Evolutionary conservation across 192 early-diverging fungal species (phyloP), one percentile per base, ranked within the genome.

Genomic region (Coemansia sp.): DNA sequence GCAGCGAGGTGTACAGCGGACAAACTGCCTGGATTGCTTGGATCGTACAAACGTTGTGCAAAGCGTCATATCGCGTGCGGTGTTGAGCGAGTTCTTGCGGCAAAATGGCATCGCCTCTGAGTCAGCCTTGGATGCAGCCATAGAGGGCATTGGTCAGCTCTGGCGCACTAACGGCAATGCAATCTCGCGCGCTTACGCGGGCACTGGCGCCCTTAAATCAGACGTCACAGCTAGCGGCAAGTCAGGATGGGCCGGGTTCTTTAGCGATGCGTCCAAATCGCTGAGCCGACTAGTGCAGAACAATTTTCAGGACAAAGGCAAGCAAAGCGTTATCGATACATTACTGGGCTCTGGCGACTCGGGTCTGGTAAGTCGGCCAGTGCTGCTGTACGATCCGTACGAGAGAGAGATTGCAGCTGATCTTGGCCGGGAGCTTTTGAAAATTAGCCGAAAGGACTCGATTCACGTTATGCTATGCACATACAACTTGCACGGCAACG

Each of bases 171-270:
- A 98, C 58, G 97, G 95, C 2, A 92, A 99, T 65, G 82, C 81
- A 43, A 68, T 99, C 8, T 93, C 91, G 18, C 88, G 83, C 42
- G 88, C 95, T 9, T 99, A 98, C 63, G 88, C 97, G 3, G 97
- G 97, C 11, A 97, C 95, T 21, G 94, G 94, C 6, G 97, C 97
- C 8, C 80, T 99, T 0, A 93, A 94, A 54, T 90, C 92, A 1
- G 86, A 87, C 6, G 86, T 88, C 32, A 96, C 94, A 0, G 80
- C 92, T 11, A 88, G 91, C 3, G 94, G 93, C 37, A 98, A 96
- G 53, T 81, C 71, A 6, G 68, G 58, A 2, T 77, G 66, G 59
- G 57, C 61, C 21, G 88, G 90, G 30, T 83, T 94, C 34, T 45
- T 99, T 19, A 89, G 92, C 54, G 95, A 97, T 65, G 92, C 95